phyloP scores from a whole-genome alignment of 2,329 filamentous ascomycete genomes.

The Dactylonectria estremocensis region DNA sequence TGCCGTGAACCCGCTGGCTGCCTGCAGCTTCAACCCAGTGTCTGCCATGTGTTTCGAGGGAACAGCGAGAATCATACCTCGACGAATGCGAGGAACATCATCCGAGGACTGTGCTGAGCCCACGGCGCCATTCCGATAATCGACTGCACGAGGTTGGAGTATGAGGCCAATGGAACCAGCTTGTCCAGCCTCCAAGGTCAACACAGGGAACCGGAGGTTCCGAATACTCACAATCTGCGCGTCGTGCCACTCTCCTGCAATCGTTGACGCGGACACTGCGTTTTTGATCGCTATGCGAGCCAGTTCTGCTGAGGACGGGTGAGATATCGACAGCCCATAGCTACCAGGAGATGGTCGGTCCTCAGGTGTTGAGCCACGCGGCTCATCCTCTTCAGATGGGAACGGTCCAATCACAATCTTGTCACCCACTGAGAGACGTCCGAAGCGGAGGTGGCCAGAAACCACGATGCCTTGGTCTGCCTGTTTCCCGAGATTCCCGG shows the following conservation, averaged over 20 bases:
- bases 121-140: slow-evolving; percentile 22
- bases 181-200: slow-evolving; percentile 82
- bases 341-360: slow-evolving; percentile 64
- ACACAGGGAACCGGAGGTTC: slow-evolving; percentile 88
- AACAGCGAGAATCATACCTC: slow-evolving; percentile 87
- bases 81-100: slow-evolving; percentile 67
- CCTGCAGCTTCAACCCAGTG: slow-evolving; percentile 71
- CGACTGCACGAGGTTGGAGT: slow-evolving; percentile 59
- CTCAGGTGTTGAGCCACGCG: slow-evolving; percentile 56
- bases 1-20: slow-evolving; percentile 79
- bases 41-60: slow-evolving; percentile 72
- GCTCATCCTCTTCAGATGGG: slow-evolving; percentile 68
- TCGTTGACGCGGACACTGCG: slow-evolving; percentile 65
- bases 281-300: slow-evolving; percentile 68
- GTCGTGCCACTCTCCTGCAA: slow-evolving; percentile 81
- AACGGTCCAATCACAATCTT: slow-evolving; percentile 86
- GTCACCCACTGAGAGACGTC: slow-evolving; percentile 83
- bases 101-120: slow-evolving; percentile 34
- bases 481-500: slow-evolving; percentile 31
- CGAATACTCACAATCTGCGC: slow-evolving; percentile 89
- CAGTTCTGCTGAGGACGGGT: slow-evolving; percentile 69
- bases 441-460: slow-evolving; percentile 87
- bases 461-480: slow-evolving; percentile 79
- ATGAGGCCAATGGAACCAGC: slow-evolving; percentile 90
- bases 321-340: slow-evolving; percentile 67